Evolutionary conservation across 352 stramenopile genomes (phyloP).

Genomic region (Pythium plurisporium): DNA sequence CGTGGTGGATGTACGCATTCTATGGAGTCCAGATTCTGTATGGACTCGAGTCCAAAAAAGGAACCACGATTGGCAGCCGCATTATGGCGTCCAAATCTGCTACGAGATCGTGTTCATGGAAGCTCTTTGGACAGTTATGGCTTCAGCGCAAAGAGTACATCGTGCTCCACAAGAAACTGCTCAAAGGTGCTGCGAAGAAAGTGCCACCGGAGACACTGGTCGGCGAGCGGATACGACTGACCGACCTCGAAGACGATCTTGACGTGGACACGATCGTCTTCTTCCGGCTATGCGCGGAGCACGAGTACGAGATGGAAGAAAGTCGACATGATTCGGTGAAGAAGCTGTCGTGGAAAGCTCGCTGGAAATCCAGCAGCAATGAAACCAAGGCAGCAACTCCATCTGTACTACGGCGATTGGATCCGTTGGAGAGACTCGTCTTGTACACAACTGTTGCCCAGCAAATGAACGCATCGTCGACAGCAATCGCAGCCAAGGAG

Average conservation of each 20-base stretch:
- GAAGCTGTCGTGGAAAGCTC: conserved; percentile 68
- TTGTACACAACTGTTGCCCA: conserved; percentile 55
- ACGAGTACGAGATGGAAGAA: conserved; percentile 66
- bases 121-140: conserved; percentile 54
- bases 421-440: conserved; percentile 43
- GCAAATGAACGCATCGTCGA: conserved; percentile 56
- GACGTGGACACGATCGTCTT: conserved; percentile 81
- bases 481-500: conserved; percentile 38
- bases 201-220: conserved; percentile 38
- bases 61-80: not conserved
- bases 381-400: conserved; percentile 10
- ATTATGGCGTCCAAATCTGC: conserved; percentile 19
- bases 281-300: conserved; percentile 58
- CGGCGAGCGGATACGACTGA: conserved; percentile 39
- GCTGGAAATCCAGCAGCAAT: conserved; percentile 37
- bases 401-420: conserved; percentile 21
- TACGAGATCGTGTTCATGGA: conserved; percentile 43
- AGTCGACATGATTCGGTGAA: conserved; percentile 59
- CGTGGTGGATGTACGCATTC: conserved; percentile 81
- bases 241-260: conserved; percentile 64
- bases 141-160: conserved; percentile 70
- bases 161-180: conserved; percentile 61
- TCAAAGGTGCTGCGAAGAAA: conserved; percentile 59
- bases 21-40: conserved; percentile 66
- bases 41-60: conserved; percentile 23